Percentiles rank a stretch among this genome's conserved stretches.
Conservation (phyloP, 495 filamentous ascomycete species). For the Penicillium arizonense region DNA sequence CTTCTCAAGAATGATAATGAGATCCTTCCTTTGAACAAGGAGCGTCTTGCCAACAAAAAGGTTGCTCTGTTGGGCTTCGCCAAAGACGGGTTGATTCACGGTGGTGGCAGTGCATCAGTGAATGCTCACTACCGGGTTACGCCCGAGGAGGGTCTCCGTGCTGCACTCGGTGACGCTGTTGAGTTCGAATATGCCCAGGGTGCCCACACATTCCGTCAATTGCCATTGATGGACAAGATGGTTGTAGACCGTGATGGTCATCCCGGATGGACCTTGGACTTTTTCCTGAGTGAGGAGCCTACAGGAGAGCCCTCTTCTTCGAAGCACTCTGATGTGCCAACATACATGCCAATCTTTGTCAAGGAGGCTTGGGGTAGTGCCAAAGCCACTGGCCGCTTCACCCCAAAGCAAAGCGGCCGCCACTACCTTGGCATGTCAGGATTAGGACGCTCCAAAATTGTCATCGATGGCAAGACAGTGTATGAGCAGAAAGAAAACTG, state of each 20-base stretch:
- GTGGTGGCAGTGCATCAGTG: constrained; percentile 68
- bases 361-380: neutral
- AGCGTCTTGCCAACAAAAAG: constrained; percentile 36
- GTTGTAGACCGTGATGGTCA: neutral
- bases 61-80: constrained; percentile 70
- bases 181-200: neutral
- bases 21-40: constrained; percentile 49
- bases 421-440: constrained; percentile 14
- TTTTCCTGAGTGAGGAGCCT: neutral
- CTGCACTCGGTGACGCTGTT: neutral
- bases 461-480: constrained; percentile 6
- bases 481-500: constrained; percentile 14
- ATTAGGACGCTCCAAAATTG: constrained; percentile 3
- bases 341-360: neutral
- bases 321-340: neutral
- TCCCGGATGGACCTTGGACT: neutral
- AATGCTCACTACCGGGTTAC: constrained; percentile 70
- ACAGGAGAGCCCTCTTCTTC: neutral
- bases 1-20: constrained; percentile 65
- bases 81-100: constrained; percentile 62
- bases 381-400: neutral
- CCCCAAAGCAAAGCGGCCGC: neutral
- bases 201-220: neutral
- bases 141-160: constrained; percentile 53
- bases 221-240: neutral